Base-by-base conservation (phyloP, 148 eudicot genomes). In the Rhododendron simsii region DNA sequence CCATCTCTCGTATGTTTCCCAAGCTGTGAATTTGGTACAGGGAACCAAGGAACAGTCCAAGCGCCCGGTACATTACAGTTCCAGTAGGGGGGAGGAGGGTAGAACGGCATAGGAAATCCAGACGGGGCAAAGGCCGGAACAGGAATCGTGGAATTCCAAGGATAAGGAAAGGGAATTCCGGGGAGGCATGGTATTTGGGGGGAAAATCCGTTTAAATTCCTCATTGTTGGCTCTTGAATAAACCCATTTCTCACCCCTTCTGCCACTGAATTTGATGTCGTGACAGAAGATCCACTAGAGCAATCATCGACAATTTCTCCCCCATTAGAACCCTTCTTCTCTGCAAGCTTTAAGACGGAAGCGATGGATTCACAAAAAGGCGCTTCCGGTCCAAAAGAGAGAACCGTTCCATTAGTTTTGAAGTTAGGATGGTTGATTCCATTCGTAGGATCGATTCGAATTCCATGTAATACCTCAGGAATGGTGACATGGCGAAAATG, bases 1-100 rank as follows among this genome's bases (percentile, higher is more conserved):
- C 94, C 98, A 11, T 95, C 90, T 85, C 98, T 92, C 5, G 94
- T 84, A 81, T 92, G 99, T 87, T 96, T 96, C 20, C 99, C 99
- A 16, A 96, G 89, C 28, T 95, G 92, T 5, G 95, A 91, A 65
- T 55, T 86, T 1, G 93, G 89, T 63, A 75, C 87, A 74, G 89
- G 59, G 33, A 92, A n/a, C 94, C 93, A 93, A 78, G 98, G 96
- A 65, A 88, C 82, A 69, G 87, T 91, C 94, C 96, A 94, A 84
- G 93, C 88, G 73, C 89, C 86, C 1, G 93, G 90, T 53, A 90
- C 88, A 33, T 95, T 88, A 71, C 90, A 90, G 75, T 95, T 96
- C 96, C 94, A 95, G 55, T 94, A 96, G 8, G 96, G 91, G 8
- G 96, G 91, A 88, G 92, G 81, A 63, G 99, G 96, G 83, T 91